Evolutionary conservation across 208 protist species (phyloP).

Genomic region (Crithidia brevicula): DNA sequence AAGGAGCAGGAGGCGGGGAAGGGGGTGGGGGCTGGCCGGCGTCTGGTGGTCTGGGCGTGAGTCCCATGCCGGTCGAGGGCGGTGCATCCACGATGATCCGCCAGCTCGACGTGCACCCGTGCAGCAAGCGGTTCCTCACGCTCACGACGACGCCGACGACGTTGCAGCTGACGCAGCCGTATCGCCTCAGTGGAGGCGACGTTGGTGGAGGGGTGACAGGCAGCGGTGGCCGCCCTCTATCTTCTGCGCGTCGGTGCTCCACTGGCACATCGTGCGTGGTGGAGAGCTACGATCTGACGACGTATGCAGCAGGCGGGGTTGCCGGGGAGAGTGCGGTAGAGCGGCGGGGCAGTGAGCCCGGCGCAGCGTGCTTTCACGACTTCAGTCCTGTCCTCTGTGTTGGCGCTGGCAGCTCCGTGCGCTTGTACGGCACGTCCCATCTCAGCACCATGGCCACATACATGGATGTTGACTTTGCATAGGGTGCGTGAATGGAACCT

Average conservation of each 20-base stretch:
- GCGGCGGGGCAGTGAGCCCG: constrained; percentile 9
- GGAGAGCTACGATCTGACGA: constrained; percentile 21
- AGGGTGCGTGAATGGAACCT: not conserved
- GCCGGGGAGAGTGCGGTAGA: not conserved
- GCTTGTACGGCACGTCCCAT: constrained; percentile 34
- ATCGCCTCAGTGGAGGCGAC: not conserved
- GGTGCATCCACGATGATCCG: constrained; percentile 17
- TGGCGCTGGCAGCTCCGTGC: constrained; percentile 25
- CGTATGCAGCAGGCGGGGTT: not conserved
- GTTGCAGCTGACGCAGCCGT: constrained; percentile 39
- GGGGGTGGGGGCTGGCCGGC: not conserved
- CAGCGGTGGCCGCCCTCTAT: too few species aligned
- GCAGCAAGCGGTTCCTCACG: constrained; percentile 47
- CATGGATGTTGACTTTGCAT: constrained; percentile 22
- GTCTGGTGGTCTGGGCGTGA: not conserved
- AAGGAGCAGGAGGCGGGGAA: too few species aligned
- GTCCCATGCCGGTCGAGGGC: not conserved
- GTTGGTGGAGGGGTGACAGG: not conserved
- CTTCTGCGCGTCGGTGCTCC: too few species aligned
- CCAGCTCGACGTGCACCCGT: constrained; percentile 59
- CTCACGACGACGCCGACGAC: constrained; percentile 54
- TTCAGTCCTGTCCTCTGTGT: constrained; percentile 43
- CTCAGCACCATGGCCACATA: constrained; percentile 16
- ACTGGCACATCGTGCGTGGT: constrained; percentile 4
- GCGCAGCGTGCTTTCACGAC: constrained; percentile 40